Base-by-base conservation (phyloP, 352 stramenopile genomes). In the Phytophthora capsici region DNA sequence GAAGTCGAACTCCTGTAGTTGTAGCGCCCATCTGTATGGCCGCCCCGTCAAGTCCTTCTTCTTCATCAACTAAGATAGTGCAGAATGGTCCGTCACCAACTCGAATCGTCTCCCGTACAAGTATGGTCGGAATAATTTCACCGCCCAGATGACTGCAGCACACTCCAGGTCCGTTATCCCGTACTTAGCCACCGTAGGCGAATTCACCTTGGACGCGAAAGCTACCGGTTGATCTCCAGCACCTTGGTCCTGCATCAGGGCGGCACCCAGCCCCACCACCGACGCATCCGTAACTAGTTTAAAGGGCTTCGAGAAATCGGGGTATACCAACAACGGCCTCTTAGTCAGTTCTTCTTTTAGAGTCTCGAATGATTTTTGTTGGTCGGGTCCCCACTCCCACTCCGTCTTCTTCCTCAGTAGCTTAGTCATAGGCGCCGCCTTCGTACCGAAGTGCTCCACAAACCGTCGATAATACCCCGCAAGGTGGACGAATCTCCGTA, bases 221-320 rank as follows among this genome's bases (percentile, higher is more conserved):
- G 25, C 25, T 0, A 77, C 10, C 0, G 63, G 50, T 12, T 70
- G 60, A 0, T 64, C 41, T 9, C 57, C 54, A 0, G 36, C 1
- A 0, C 57, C 62, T 3, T 64, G 48, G n/a, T 68, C 55, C 17
- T 79, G 70, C 49, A 65, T 73, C 17, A 82, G 23, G 0, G 51
- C 50, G 0, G 67, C 63, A 0, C 74, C 66, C 0, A 72, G 7
- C 0, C 63, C 62, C 0, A 69, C 48, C 12, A 17, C 3, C 2
- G 60, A 79, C 0, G 66, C 70, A 28, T 79, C 73, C 1, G 59
- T 73, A 0, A 51, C 53, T 20, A 77, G 5, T 7, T 64, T 53
- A 17, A 79, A 82, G 0, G 62, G 53, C n/a, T 53, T 50, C 0
- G 34, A 47, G 43, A 71, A 81, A 14, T 81, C 73, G 0, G 69